Evolutionary conservation across 352 stramenopile genomes (phyloP), one percentile per base, ranked within the genome.

Genomic region (Phytophthora syringae): DNA sequence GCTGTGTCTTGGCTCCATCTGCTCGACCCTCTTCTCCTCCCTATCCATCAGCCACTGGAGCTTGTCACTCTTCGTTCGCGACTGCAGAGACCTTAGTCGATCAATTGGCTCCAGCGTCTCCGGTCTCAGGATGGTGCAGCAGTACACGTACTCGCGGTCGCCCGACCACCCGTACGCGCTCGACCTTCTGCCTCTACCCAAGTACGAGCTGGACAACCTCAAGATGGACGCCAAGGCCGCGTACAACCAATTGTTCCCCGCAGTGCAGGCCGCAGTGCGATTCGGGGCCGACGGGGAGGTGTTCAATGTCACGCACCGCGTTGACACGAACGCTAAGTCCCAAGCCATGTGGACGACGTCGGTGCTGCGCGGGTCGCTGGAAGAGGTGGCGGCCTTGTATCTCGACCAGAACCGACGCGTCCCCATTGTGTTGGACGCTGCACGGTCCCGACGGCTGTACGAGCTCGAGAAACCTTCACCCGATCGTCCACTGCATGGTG

Each of bases 351-450:
- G 78, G 72, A 83, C 82, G 51, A 84, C 72, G 7, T 82, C 70
- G 7, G 62, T 72, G 27, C 65, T 89, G 16, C 74, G 74, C 22
- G 83, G 83, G 20, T 82, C 77, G 28, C 64, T 92, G 15, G 81
- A 92, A 5, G 83, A 90, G 48, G 81, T 92, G 24, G 76, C 83
- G 0, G 67, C 72, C 37, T 72, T 92, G 45, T 89, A 89, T 64
- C 64, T 86, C 36, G 64, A 69, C 52, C 54, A 61, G 54, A 73
- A 77, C 52, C 67, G 58, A 32, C 72, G 60, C 15, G 76, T 86
- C 44, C 67, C 86, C 16, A 74, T 92, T 40, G 70, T 89, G 44
- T 76, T 84, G 40, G 69, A 74, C 34, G 67, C 67, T 10, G 67
- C 72, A 24, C 69, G 80, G 40, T 83, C 79, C 15, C 69, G 73